Conservation (phyloP, 192 early-diverging fungal genomes). For the Umbelopsis sp. region DNA sequence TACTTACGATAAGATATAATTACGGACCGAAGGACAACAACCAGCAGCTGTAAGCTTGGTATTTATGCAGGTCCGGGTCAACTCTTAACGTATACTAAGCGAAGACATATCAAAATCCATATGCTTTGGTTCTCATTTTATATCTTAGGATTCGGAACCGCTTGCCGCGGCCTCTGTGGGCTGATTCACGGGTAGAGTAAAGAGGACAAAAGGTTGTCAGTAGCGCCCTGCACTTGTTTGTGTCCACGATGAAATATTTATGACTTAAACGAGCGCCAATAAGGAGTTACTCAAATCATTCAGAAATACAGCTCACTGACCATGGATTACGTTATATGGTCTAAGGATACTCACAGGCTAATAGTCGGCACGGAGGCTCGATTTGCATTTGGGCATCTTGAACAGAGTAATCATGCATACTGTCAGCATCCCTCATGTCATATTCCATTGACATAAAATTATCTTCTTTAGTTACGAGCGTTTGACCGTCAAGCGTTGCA, state of each 20-base stretch:
- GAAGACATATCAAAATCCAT: background rate
- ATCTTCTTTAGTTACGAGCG: too few relatives aligned
- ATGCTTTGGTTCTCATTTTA: background rate
- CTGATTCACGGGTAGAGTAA: background rate
- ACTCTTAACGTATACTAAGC: background rate
- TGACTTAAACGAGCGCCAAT: background rate
- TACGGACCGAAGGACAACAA: background rate
- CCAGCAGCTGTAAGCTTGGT: background rate
- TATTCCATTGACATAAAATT: too few relatives aligned
- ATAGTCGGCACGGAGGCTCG: background rate
- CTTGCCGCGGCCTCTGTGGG: background rate
- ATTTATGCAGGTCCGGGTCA: background rate
- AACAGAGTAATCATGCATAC: too few relatives aligned
- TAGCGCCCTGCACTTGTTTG: background rate
- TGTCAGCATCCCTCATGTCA: too few relatives aligned
- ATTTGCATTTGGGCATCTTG: too few relatives aligned
- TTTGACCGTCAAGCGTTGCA: too few relatives aligned
- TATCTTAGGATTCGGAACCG: background rate
- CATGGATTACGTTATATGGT: background rate
- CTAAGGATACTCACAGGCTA: background rate
- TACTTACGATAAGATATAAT: background rate
- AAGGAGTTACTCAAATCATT: background rate
- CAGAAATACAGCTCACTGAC: background rate
- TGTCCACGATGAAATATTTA: background rate
- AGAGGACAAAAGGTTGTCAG: background rate